Percentiles rank a stretch among this genome's conserved stretches.
Conservation (phyloP, 164 flowering plant species). For the Amborella trichopoda region DNA sequence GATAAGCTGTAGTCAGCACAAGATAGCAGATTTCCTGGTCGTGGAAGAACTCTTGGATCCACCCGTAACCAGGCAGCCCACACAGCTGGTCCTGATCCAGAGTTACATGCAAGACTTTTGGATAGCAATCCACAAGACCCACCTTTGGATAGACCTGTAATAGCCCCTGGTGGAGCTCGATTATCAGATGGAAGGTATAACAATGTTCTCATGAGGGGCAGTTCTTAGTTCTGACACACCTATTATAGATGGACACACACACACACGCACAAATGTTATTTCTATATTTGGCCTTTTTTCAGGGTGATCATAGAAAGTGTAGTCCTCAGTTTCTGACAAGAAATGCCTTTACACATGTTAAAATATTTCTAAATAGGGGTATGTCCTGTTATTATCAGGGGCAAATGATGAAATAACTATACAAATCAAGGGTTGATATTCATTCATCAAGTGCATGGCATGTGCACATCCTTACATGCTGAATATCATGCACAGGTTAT, state of each 20-base stretch:
- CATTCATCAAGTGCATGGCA: too few species aligned
- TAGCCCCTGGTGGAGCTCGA: too few species aligned
- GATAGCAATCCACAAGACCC: constrained; percentile 27
- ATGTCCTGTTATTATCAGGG: too few species aligned
- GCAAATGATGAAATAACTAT: too few species aligned
- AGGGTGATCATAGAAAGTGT: too few species aligned
- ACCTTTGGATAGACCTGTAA: constrained; percentile 9
- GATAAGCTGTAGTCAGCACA: constrained; percentile 34
- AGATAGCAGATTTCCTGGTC: constrained; percentile 78
- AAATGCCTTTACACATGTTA: too few species aligned
- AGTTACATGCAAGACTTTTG: constrained; percentile 68
- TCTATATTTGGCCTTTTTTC: neutral
- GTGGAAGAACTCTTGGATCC: constrained; percentile 62
- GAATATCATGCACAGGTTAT: too few species aligned
- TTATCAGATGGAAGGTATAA: constrained; percentile 44
- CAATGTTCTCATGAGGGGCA: neutral
- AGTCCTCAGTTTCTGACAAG: too few species aligned
- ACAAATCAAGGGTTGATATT: too few species aligned
- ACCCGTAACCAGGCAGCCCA: constrained; percentile 24
- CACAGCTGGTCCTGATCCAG: constrained; percentile 34
- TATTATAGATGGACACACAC: neutral
- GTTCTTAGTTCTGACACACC: neutral
- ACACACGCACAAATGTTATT: neutral
- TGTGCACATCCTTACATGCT: too few species aligned
- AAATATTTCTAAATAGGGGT: too few species aligned